Evolutionary conservation across 495 filamentous ascomycete species (phyloP).

Genomic region (Lasiosphaeria miniovina): DNA sequence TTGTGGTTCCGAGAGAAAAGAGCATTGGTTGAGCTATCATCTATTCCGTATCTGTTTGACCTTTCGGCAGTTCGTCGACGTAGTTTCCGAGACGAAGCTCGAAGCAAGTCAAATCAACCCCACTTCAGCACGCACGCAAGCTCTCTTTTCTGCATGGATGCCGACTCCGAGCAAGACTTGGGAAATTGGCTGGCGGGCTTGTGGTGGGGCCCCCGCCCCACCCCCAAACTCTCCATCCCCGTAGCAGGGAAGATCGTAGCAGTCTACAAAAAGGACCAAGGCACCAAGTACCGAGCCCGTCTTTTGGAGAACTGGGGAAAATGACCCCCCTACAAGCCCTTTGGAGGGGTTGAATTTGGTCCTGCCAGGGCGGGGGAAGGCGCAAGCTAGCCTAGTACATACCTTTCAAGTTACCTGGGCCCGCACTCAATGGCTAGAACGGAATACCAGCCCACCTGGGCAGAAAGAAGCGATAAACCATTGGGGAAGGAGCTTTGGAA

Average conservation of each 20-base stretch:
- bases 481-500: no score
- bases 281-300: conserved; percentile 14
- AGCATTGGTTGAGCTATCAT: neutral
- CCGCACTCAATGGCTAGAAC: no score
- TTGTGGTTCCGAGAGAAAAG: no score
- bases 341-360: conserved; percentile 4
- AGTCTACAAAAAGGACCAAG: neutral
- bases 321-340: neutral
- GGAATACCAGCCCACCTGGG: no score
- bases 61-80: conserved; percentile 9
- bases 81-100: no score
- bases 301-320: conserved; percentile 14
- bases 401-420: no score
- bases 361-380: conserved; percentile 3
- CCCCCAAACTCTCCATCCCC: neutral
- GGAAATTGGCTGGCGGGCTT: neutral
- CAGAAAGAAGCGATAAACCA: no score
- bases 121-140: no score
- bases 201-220: conserved; percentile 15
- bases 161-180: conserved; percentile 1
- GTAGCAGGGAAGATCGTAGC: neutral
- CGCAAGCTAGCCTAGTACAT: no score
- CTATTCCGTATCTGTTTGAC: neutral
- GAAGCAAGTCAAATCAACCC: neutral
- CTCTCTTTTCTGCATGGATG: neutral